Evolutionary conservation across 768 basidiomycete species (phyloP).

Genomic region (Collybia sp.): DNA sequence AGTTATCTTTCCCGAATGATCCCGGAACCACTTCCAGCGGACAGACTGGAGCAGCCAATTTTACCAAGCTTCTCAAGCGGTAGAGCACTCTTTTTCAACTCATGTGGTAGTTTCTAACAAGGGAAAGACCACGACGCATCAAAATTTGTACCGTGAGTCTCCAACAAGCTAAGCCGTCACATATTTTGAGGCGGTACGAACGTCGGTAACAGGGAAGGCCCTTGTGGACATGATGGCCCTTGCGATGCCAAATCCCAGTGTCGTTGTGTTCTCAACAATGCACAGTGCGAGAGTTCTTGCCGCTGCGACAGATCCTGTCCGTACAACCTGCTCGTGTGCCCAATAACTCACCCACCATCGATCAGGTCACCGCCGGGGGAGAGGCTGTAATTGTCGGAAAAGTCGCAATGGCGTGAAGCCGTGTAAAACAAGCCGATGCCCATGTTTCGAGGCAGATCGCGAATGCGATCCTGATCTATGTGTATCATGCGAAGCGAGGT

Average conservation of each 20-base stretch:
- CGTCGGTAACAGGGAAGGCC: conserved; percentile 37
- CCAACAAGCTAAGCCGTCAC: neutral
- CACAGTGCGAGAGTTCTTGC: conserved; percentile 55
- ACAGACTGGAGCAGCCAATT: too few species aligned
- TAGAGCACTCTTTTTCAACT: too few species aligned
- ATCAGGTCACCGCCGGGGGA: conserved; percentile 49
- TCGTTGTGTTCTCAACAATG: conserved; percentile 41
- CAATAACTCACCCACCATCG: neutral
- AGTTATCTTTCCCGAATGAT: conserved; percentile 16
- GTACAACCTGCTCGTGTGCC: conserved; percentile 10
- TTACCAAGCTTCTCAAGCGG: too few species aligned
- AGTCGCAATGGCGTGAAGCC: conserved; percentile 11
- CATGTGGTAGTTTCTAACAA: too few species aligned
- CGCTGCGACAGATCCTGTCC: conserved; percentile 47
- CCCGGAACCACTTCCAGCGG: conserved; percentile 5
- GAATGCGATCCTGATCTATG: conserved; percentile 75
- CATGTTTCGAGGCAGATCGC: conserved; percentile 41
- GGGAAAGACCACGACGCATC: neutral
- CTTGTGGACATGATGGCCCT: conserved; percentile 54
- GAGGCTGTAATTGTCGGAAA: conserved; percentile 49
- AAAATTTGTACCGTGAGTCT: conserved; percentile 20
- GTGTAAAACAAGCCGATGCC: conserved; percentile 42
- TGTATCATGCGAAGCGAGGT: conserved; percentile 44
- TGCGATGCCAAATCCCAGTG: conserved; percentile 42
- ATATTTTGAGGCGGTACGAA: neutral